Base-by-base conservation (phyloP, 306 rosid species). In the Pueraria montana region DNA sequence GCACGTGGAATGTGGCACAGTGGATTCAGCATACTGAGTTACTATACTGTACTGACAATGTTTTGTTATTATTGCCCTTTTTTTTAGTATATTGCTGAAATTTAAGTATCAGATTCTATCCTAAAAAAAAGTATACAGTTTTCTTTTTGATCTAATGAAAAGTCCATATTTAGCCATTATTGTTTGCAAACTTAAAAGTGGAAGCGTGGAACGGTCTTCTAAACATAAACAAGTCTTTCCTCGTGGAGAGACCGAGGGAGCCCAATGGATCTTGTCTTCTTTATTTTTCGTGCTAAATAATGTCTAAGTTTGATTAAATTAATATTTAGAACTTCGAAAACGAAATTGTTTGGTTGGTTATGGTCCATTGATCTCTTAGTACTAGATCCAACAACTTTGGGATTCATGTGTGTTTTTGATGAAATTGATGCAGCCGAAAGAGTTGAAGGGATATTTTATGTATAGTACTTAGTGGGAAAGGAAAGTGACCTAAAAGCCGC, bases 381-480 rank as follows among this genome's bases (percentile, higher is more conserved):
- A 63, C 9, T 18, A 58, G 40, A 34, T 34, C 40, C 40, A 78
- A 78, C 30, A 42, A 58, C 84, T 12, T 77, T 49, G 27, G 83
- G 36, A 67, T 74, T 80, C 58, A 70, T 68, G 46, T 42, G 20
- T 78, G 53, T 53, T 34, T 81, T 68, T 69, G 68, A 76, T 65
- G 81, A 58, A 66, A 88, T 73, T 69, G 91, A 80, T 89, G 75
- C 67, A 67, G 76, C 88, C 68, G 64, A 83, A 81, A 70, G 69
- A 68, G 77, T 66, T 75, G 36, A 32, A 59, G 56, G 70, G 56
- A 50, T 32, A 21, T 53, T 67, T 65, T 80, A 26, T 62, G 62
- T 7, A n/a, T 20, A 48, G 11, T 24, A 23, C 58, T 55, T 67
- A 69, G 64, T 16, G 76, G 76, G 48, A 75, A 55, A 56, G 73